phyloP scores from a whole-genome alignment of 2,329 filamentous ascomycete species.

The Immersiporthe knoxdaviesiana region DNA sequence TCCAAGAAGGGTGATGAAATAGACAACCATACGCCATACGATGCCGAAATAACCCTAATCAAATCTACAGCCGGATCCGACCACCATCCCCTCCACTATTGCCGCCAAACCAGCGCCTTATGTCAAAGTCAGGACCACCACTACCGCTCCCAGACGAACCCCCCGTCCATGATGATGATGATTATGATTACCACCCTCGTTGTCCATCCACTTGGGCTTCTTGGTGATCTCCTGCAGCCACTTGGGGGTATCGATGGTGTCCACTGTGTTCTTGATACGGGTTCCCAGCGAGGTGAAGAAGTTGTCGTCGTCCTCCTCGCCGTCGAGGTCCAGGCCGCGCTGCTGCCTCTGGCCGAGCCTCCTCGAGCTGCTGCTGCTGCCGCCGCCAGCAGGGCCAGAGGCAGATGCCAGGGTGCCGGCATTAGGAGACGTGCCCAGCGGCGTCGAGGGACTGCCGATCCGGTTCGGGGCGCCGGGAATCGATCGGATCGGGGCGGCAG shows the following conservation, averaged over 20 bases:
- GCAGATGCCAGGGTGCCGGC: constrained; percentile 24
- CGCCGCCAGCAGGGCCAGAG: constrained; percentile 32
- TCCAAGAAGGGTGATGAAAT: constrained; percentile 12
- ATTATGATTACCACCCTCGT: constrained; percentile 47
- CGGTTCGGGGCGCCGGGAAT: constrained; percentile 47
- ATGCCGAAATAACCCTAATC: not conserved
- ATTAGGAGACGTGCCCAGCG: constrained; percentile 47
- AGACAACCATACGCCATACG: constrained; percentile 11
- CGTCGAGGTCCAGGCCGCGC: constrained; percentile 27
- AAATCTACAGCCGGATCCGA: constrained; percentile 38
- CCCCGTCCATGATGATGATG: constrained; percentile 36
- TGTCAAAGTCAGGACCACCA: constrained; percentile 43
- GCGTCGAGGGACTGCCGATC: constrained; percentile 45
- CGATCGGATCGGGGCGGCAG: constrained; percentile 52
- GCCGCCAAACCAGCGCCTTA: constrained; percentile 63
- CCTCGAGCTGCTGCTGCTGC: constrained; percentile 36
- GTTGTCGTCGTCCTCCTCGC: constrained; percentile 68
- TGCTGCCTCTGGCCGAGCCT: constrained; percentile 38
- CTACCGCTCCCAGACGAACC: constrained; percentile 30
- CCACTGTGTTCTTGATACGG: constrained; percentile 88
- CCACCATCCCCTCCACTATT: constrained; percentile 44
- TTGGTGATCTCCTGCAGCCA: constrained; percentile 80
- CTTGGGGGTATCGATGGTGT: constrained; percentile 77
- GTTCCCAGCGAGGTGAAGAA: constrained; percentile 85
- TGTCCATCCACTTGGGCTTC: constrained; percentile 80